Conservation (phyloP, 352 stramenopile genomes). For the Pythium brachiatum region DNA sequence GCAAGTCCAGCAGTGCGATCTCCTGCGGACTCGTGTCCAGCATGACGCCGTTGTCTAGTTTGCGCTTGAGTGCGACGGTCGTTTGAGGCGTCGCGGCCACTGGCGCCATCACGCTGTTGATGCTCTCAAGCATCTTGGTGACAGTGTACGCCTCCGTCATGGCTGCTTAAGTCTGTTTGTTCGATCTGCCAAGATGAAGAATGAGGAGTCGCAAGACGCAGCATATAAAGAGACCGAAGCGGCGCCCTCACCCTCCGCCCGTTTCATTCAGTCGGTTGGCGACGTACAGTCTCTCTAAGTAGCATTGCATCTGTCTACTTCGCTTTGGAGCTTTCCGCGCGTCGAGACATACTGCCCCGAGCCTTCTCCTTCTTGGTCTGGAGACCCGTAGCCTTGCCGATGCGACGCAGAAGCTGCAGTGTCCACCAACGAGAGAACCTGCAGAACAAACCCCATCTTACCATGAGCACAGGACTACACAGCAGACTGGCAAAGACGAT, state of each 20-base stretch:
- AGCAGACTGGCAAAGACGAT: not conserved
- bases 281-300: not conserved
- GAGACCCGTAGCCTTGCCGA: slow-evolving; percentile 73
- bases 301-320: not conserved
- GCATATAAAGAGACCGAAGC: not conserved
- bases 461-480: not conserved
- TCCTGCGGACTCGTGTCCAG: slow-evolving; percentile 72
- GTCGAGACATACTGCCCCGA: not conserved
- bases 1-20: slow-evolving; percentile 72
- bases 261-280: not conserved
- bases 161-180: not conserved
- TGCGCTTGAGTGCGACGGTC: slow-evolving; percentile 66
- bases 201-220: not conserved
- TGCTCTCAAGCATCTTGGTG: slow-evolving; percentile 80
- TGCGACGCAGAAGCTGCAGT: slow-evolving; percentile 73
- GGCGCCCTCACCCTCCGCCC: not conserved
- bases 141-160: slow-evolving; percentile 75
- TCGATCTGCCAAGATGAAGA: not conserved
- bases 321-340: not conserved
- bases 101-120: slow-evolving; percentile 77
- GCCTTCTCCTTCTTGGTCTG: slow-evolving; percentile 66
- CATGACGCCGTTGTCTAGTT: slow-evolving; percentile 77
- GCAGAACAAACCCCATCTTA: not conserved
- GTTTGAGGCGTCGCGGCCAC: slow-evolving; percentile 42
- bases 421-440: slow-evolving; percentile 85